phyloP scores from a whole-genome alignment of 495 filamentous ascomycete species.

The Aspergillus affinis region DNA sequence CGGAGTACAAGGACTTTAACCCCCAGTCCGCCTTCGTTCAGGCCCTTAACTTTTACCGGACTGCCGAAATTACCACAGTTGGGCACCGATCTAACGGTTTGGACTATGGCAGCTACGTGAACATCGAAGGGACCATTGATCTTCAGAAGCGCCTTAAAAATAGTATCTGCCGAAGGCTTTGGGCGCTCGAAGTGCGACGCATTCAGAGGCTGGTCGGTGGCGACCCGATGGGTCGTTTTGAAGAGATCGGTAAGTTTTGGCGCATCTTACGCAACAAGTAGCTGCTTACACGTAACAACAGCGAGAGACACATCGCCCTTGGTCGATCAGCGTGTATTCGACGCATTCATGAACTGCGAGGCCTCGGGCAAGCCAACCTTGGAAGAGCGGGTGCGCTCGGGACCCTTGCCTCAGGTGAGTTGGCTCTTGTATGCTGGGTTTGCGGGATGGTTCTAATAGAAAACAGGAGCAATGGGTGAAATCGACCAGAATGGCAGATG shows the following conservation, averaged over 20 bases:
- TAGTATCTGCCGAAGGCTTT: slow-evolving; percentile 45
- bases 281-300: slow-evolving; percentile 18
- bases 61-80: slow-evolving; percentile 33
- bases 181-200: slow-evolving; percentile 40
- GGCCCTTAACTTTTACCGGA: slow-evolving; percentile 42
- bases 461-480: slow-evolving; percentile 40
- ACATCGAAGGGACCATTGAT: slow-evolving; percentile 42
- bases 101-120: slow-evolving; percentile 40
- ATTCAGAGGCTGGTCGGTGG: slow-evolving; percentile 43
- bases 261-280: neutral
- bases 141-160: slow-evolving; percentile 35
- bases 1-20: slow-evolving; percentile 45
- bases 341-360: slow-evolving; percentile 50
- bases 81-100: slow-evolving; percentile 35
- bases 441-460: slow-evolving; percentile 1
- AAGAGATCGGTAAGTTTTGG: slow-evolving; percentile 37
- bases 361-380: slow-evolving; percentile 35
- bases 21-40: slow-evolving; percentile 42
- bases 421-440: neutral
- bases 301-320: slow-evolving; percentile 30
- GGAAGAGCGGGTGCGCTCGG: slow-evolving; percentile 41
- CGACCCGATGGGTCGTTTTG: slow-evolving; percentile 33
- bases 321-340: slow-evolving; percentile 36
- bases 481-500: slow-evolving; percentile 37
- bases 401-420: slow-evolving; percentile 42